Percentiles rank a stretch among this genome's conserved stretches.
phyloP scores from a whole-genome alignment of 768 basidiomycete species.

The Xanthoconium purpureum region DNA sequence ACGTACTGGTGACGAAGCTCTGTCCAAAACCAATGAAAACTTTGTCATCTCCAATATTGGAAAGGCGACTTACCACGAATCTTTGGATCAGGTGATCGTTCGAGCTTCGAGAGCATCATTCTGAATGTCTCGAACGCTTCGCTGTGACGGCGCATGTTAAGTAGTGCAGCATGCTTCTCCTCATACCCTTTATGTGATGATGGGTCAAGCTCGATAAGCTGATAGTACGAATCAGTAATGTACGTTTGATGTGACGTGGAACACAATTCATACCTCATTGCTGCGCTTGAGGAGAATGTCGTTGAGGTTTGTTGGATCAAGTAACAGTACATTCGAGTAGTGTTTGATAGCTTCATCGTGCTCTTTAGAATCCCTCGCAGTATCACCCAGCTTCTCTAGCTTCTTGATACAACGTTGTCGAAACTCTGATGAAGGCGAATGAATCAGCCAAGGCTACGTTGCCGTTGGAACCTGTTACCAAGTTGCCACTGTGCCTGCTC shows the following conservation, averaged over 20 bases:
- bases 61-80: neutral
- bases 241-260: no score
- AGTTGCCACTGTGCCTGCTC: neutral
- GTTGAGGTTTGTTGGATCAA: neutral
- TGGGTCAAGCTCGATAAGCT: neutral
- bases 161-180: neutral
- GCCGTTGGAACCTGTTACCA: neutral
- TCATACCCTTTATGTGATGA: neutral
- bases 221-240: neutral
- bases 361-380: neutral
- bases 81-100: neutral
- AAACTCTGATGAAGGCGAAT: neutral
- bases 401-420: neutral
- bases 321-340: neutral
- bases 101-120: neutral
- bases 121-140: neutral
- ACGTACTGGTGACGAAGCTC: neutral
- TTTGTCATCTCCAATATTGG: neutral
- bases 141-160: neutral
- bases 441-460: no score
- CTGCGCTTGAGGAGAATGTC: neutral
- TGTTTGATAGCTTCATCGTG: neutral
- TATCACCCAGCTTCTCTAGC: neutral
- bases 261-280: neutral
- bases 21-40: neutral